These are phyloP conservation scores for Penicillium paxilli DNA, from an alignment of 495 filamentous ascomycete genomes.

Conservation along the genomic window DNA sequence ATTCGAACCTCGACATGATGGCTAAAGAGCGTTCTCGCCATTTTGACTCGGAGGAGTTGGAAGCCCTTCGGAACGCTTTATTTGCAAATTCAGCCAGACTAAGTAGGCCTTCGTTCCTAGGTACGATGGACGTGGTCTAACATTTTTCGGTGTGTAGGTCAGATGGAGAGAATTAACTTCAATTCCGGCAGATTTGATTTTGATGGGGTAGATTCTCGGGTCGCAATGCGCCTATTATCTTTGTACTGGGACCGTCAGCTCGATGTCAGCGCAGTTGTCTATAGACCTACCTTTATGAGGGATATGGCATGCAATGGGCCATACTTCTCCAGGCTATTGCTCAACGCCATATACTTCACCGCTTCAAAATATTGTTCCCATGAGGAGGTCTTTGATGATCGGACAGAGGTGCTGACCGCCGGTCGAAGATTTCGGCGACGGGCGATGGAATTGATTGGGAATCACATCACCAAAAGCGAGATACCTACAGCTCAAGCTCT, in stretches of 20 bases:
- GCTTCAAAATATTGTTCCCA: slow-evolving; percentile 33
- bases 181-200: slow-evolving; percentile 33
- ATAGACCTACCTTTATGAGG: slow-evolving; percentile 43
- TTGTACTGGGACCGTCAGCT: slow-evolving; percentile 42
- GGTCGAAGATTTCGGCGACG: slow-evolving; percentile 28
- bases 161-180: slow-evolving; percentile 31
- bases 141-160: slow-evolving; percentile 10
- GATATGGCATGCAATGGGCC: slow-evolving; percentile 37
- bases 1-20: slow-evolving; percentile 9
- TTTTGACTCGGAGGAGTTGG: slow-evolving; percentile 21
- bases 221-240: slow-evolving; percentile 41
- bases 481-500: slow-evolving; percentile 32
- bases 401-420: slow-evolving; percentile 18
- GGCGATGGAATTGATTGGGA: slow-evolving; percentile 25
- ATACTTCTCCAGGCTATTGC: slow-evolving; percentile 39
- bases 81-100: too few species aligned
- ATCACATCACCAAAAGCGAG: slow-evolving; percentile 22
- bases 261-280: slow-evolving; percentile 29
- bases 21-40: not conserved
- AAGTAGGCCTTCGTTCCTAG: slow-evolving; percentile 16
- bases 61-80: too few species aligned
- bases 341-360: slow-evolving; percentile 42
- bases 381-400: slow-evolving; percentile 30
- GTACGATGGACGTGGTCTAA: slow-evolving; percentile 9
- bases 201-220: slow-evolving; percentile 37